phyloP scores from a whole-genome alignment of 1,284 basidiomycete species.

The Bondarzewia mesenterica region DNA sequence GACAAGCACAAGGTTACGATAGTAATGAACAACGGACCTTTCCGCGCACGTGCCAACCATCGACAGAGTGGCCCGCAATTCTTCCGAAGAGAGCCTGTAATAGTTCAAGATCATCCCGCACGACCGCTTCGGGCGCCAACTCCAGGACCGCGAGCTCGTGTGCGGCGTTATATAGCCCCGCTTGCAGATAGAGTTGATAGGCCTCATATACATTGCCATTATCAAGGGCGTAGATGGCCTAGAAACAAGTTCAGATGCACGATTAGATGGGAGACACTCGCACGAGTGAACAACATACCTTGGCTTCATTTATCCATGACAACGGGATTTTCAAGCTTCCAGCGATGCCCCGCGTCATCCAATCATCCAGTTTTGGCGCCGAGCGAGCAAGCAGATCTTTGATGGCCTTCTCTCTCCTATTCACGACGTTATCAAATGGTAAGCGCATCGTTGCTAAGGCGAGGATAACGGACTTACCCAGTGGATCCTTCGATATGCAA shows the following conservation, averaged over 20 bases:
- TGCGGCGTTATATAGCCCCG: slow-evolving; percentile 65
- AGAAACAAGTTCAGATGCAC: not conserved
- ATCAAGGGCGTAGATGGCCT: slow-evolving; percentile 66
- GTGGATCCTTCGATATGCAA: slow-evolving; percentile 78
- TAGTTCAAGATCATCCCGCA: slow-evolving; percentile 71
- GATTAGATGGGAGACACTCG: not conserved
- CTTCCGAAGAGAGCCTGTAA: slow-evolving; percentile 68
- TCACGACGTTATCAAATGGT: slow-evolving; percentile 1
- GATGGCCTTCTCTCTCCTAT: slow-evolving; percentile 74
- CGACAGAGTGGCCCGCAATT: slow-evolving; percentile 57
- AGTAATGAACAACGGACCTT: slow-evolving; percentile 42
- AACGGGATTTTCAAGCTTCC: slow-evolving; percentile 76
- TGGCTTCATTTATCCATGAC: slow-evolving; percentile 84
- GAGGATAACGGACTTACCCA: slow-evolving; percentile 44
- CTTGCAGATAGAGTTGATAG: slow-evolving; percentile 71
- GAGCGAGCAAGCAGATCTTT: slow-evolving; percentile 77
- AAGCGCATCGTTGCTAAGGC: not conserved
- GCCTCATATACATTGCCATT: slow-evolving; percentile 65
- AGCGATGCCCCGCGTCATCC: slow-evolving; percentile 64
- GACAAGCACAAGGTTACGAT: not conserved
- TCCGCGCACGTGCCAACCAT: slow-evolving; percentile 73
- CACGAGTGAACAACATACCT: slow-evolving; percentile 35
- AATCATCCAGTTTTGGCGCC: slow-evolving; percentile 60
- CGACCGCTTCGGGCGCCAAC: slow-evolving; percentile 86
- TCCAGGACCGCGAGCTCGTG: slow-evolving; percentile 77